A percentile compares a stretch with the other conserved stretches of the same genome.
Evolutionary conservation across 116 monocot species (phyloP).

Genomic region (Trichopus zeylanicus): DNA sequence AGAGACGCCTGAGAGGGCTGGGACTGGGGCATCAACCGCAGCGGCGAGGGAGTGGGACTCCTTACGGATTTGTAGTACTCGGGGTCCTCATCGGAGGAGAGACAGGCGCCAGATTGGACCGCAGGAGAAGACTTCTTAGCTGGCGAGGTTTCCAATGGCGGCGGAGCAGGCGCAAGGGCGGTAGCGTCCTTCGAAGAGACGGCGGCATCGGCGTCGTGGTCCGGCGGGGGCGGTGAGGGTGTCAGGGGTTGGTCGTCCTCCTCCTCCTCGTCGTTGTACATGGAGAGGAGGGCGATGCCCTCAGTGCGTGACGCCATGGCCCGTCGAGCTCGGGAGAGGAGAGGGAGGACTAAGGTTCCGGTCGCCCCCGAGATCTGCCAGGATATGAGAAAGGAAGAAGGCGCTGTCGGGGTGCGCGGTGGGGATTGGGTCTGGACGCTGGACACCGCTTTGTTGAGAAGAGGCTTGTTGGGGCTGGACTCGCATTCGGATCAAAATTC

Average conservation of each 20-base stretch:
- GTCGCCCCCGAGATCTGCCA: neutral
- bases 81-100: conserved; percentile 16
- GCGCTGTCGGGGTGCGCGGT: too few species aligned
- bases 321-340: neutral
- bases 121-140: conserved; percentile 14
- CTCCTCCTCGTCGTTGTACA: conserved; percentile 91
- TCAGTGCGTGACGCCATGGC: conserved; percentile 63
- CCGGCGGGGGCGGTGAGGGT: neutral
- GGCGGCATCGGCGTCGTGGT: neutral
- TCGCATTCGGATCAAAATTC: too few species aligned
- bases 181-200: neutral
- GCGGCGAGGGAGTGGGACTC: conserved; percentile 35
- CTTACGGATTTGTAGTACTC: conserved; percentile 46
- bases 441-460: too few species aligned
- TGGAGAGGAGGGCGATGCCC: conserved; percentile 75
- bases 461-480: too few species aligned
- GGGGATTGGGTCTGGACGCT: too few species aligned
- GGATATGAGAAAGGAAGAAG: neutral
- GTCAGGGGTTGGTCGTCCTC: conserved; percentile 40
- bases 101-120: conserved; percentile 16
- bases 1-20: conserved; percentile 6
- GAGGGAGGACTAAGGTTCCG: neutral
- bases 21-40: conserved; percentile 12
- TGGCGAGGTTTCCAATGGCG: neutral
- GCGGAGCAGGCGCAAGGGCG: neutral